Conservation (phyloP, 2,329 filamentous ascomycete species). For the Xenosphaeropsis pyriputrescens region DNA sequence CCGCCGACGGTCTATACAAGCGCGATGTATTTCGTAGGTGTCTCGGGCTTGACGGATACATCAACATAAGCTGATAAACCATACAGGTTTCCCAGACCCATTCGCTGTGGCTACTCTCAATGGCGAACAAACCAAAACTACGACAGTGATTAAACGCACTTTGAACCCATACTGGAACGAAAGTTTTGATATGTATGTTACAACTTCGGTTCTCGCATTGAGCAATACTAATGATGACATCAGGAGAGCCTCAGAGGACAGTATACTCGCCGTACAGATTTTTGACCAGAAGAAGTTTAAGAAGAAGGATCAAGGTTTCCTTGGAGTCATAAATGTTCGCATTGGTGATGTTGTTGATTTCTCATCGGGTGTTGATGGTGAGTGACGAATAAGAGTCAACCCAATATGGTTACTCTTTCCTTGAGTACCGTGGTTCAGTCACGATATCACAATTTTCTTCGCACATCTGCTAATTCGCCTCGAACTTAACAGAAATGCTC, state of each 20-base stretch:
- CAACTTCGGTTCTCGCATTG: conserved; percentile 4
- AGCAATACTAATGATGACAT: conserved; percentile 9
- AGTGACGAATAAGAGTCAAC: conserved; percentile 18
- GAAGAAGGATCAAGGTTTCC: conserved; percentile 99
- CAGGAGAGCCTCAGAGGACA: conserved; percentile 85
- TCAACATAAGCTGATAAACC: conserved; percentile 4
- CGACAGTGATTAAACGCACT: conserved; percentile 89
- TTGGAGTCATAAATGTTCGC: conserved; percentile 93
- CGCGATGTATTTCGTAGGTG: conserved; percentile 94
- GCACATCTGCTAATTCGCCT: neutral
- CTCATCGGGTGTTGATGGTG: conserved; percentile 79
- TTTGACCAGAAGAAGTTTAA: conserved; percentile 99
- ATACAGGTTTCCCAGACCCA: conserved; percentile 82
- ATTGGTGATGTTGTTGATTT: conserved; percentile 91
- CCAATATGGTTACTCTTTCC: too few relatives aligned
- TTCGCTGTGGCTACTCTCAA: conserved; percentile 96
- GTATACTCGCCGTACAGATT: conserved; percentile 93
- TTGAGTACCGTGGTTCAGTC: too few relatives aligned
- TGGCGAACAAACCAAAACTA: conserved; percentile 98
- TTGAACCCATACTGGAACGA: conserved; percentile 99
- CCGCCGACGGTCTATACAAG: conserved; percentile 96
- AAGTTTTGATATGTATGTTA: conserved; percentile 84
- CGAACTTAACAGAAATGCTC: conserved; percentile 64
- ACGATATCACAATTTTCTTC: neutral
- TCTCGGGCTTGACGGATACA: conserved; percentile 1